phyloP scores from a whole-genome alignment of 140 eudicot genomes.

The Oenanthe javanica region DNA sequence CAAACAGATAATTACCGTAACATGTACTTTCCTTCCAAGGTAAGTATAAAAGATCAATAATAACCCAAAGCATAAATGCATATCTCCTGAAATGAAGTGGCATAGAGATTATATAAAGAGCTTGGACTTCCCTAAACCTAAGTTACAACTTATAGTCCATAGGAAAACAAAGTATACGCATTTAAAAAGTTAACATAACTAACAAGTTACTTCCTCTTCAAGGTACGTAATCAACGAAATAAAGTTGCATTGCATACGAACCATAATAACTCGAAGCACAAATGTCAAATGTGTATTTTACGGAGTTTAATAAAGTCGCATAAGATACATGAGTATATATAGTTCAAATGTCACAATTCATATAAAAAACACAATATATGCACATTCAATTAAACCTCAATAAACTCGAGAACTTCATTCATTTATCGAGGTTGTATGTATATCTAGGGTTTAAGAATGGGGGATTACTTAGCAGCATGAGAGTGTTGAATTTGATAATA shows the following conservation, averaged over 20 bases:
- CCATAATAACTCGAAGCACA: background rate
- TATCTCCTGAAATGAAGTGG: background rate
- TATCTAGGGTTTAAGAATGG: background rate
- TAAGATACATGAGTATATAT: no score
- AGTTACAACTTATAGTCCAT: background rate
- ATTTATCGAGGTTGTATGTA: background rate
- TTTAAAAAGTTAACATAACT: background rate
- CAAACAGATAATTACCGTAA: background rate
- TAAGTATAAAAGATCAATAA: background rate
- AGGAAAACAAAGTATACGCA: background rate
- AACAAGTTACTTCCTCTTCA: background rate
- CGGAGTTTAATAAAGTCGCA: background rate
- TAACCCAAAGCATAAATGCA: background rate
- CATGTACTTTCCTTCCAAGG: background rate
- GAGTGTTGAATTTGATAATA: slow-evolving; percentile 76
- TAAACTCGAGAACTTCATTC: no score
- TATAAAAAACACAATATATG: background rate
- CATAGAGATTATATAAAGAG: background rate
- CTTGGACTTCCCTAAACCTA: background rate
- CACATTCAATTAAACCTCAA: background rate
- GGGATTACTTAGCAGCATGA: slow-evolving; percentile 56
- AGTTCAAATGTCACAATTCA: background rate
- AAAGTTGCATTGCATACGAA: background rate
- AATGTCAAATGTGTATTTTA: background rate
- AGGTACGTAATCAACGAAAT: background rate